A percentile compares a stretch with the other conserved stretches of the same genome.
phyloP scores from a whole-genome alignment of 192 early-diverging fungal genomes.

The Ambispora gerdemannii region DNA sequence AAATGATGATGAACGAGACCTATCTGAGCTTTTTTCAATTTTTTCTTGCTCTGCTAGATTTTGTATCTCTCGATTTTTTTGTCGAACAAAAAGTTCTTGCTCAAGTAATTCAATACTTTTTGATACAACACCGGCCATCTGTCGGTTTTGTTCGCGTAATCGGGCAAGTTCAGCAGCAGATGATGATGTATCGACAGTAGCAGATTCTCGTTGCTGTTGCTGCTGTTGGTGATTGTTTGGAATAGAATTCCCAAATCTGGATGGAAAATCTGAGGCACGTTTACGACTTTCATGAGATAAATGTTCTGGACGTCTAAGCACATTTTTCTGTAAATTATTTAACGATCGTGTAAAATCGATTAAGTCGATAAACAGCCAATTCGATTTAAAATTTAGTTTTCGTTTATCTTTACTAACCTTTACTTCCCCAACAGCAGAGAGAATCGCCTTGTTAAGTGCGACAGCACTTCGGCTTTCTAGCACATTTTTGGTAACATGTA shows the following conservation, averaged over 20 bases:
- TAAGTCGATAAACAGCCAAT: neutral
- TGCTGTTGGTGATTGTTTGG: neutral
- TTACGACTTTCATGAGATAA: constrained; percentile 2
- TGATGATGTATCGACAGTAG: neutral
- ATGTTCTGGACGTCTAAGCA: constrained; percentile 31
- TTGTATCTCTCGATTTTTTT: constrained; percentile 13
- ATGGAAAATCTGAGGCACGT: neutral
- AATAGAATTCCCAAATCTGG: constrained; percentile 7
- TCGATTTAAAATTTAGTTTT: neutral
- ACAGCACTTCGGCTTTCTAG: constrained; percentile 51
- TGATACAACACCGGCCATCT: constrained; percentile 37
- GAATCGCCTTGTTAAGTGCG: constrained; percentile 54
- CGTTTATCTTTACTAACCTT: constrained; percentile 32
- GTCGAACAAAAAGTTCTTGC: constrained; percentile 37
- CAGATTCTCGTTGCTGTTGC: neutral
- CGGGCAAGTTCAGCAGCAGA: constrained; percentile 12
- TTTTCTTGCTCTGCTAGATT: constrained; percentile 23
- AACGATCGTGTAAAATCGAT: no score
- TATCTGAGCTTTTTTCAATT: constrained; percentile 18
- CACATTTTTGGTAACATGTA: constrained; percentile 53
- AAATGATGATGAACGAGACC: constrained; percentile 28
- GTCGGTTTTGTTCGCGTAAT: constrained; percentile 30
- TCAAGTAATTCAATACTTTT: constrained; percentile 48
- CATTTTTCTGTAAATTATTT: constrained; percentile 39
- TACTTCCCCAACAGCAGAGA: constrained; percentile 37